phyloP scores from a whole-genome alignment of 768 basidiomycete species.

The Termitomyces sp. region DNA sequence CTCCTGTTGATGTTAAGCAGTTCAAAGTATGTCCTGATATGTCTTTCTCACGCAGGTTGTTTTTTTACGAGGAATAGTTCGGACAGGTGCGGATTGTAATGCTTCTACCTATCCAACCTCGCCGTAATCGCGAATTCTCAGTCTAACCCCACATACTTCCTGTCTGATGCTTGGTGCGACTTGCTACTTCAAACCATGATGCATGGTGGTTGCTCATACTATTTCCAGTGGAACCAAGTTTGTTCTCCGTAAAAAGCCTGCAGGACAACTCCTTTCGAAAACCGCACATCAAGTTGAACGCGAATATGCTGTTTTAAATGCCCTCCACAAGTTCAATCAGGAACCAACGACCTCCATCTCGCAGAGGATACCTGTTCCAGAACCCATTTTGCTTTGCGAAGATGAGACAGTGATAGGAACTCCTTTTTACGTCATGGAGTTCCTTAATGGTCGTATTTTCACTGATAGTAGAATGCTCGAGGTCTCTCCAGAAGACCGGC shows the following conservation, averaged over 20 bases:
- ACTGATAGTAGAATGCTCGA: constrained; percentile 78
- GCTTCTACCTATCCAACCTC: background rate
- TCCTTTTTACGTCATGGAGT: constrained; percentile 96
- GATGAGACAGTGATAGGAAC: constrained; percentile 77
- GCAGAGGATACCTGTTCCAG: constrained; percentile 75
- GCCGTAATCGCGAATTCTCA: constrained; percentile 22
- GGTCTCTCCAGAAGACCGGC: constrained; percentile 52
- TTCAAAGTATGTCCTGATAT: constrained; percentile 64
- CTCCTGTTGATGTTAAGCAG: constrained; percentile 80
- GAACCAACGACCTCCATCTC: constrained; percentile 42
- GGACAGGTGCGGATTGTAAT: constrained; percentile 60
- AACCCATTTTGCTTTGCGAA: constrained; percentile 79
- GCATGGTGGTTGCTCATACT: background rate
- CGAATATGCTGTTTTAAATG: constrained; percentile 77
- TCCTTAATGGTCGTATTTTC: constrained; percentile 90
- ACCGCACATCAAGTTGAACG: constrained; percentile 97
- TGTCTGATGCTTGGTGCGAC: constrained; percentile 69
- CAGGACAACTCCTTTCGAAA: constrained; percentile 77
- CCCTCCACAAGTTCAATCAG: constrained; percentile 72
- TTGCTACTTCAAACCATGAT: background rate
- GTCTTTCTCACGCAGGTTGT: background rate
- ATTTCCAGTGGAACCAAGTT: constrained; percentile 48
- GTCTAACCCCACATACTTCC: constrained; percentile 97
- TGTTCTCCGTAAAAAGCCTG: constrained; percentile 92
- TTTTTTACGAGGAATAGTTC: constrained; percentile 42